phyloP scores from a whole-genome alignment of 805 yeast genomes.

The Ogataea pini region DNA sequence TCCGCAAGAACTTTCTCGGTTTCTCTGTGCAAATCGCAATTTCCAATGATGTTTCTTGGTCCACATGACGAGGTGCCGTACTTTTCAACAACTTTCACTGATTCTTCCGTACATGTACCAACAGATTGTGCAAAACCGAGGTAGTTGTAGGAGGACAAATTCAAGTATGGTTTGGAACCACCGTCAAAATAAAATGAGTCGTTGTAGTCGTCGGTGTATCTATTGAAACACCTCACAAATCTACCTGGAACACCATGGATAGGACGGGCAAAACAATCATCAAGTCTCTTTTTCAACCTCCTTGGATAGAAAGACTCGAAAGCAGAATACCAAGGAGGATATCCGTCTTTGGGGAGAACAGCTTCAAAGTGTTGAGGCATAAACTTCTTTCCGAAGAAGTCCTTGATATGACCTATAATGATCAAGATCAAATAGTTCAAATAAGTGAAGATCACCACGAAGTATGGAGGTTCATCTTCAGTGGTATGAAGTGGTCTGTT shows the following conservation, averaged over 20 bases:
- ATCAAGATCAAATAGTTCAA: conserved; percentile 81
- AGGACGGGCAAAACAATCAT: conserved; percentile 94
- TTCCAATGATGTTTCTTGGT: conserved; percentile 73
- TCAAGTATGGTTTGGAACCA: conserved; percentile 71
- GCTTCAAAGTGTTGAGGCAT: conserved; percentile 64
- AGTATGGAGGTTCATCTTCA: conserved; percentile 84
- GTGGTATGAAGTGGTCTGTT: conserved; percentile 62
- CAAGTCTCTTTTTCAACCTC: conserved; percentile 85
- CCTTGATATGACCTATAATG: conserved; percentile 87
- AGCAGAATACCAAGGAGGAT: conserved; percentile 94
- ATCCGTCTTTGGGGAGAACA: conserved; percentile 77
- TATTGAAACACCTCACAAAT: conserved; percentile 75
- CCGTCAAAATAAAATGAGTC: conserved; percentile 74
- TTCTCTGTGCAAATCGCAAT: conserved; percentile 67
- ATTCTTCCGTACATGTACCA: conserved; percentile 84
- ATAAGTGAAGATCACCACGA: conserved; percentile 77
- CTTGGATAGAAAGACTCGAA: conserved; percentile 93
- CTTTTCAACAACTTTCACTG: conserved; percentile 60
- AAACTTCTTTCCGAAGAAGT: conserved; percentile 78
- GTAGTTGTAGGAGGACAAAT: conserved; percentile 88
- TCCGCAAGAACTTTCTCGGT: conserved; percentile 80
- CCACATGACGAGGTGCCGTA: conserved; percentile 82
- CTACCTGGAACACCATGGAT: conserved; percentile 99
- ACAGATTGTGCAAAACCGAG: conserved; percentile 95
- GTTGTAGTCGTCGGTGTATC: conserved; percentile 67